These are phyloP conservation scores for Lotus japonicus DNA, from an alignment of 306 rosid genomes.

Conservation along the genomic window DNA sequence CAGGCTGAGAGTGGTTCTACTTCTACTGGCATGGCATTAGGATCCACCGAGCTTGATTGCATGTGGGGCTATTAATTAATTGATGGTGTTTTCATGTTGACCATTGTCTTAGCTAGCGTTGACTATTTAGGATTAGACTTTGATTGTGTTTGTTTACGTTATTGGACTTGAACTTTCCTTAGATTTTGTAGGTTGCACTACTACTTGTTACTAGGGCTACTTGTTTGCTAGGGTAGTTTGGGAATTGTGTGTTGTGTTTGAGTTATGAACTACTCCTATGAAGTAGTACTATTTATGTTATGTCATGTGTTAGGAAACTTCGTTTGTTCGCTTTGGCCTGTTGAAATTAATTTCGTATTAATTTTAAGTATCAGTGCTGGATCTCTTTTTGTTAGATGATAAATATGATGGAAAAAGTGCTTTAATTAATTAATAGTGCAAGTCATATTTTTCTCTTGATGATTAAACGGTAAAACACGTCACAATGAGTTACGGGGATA, in stretches of 20 bases:
- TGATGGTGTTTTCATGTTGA: neutral
- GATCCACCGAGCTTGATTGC: slow-evolving; percentile 62
- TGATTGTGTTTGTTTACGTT: neutral
- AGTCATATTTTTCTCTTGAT: no score
- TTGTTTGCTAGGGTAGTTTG: neutral
- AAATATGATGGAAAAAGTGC: no score
- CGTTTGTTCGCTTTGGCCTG: no score
- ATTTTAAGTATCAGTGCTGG: no score
- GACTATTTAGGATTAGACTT: neutral
- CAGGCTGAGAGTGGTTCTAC: slow-evolving; percentile 14
- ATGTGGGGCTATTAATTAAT: slow-evolving; percentile 63
- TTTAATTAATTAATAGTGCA: no score
- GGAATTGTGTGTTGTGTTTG: neutral
- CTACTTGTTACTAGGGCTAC: no score
- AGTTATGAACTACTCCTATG: neutral
- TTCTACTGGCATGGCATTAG: slow-evolving; percentile 17
- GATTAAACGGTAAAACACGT: no score
- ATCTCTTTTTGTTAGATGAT: no score
- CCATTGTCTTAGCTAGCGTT: neutral
- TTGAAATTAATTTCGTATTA: no score
- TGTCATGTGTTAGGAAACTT: no score
- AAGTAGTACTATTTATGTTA: no score
- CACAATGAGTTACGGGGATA: no score
- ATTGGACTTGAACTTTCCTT: neutral
- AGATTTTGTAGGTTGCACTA: neutral